Evolutionary conservation across 371 early-diverging fungal genomes (phyloP), one percentile per base, ranked within the genome.

Genomic region (Phascolomyces articulosus): DNA sequence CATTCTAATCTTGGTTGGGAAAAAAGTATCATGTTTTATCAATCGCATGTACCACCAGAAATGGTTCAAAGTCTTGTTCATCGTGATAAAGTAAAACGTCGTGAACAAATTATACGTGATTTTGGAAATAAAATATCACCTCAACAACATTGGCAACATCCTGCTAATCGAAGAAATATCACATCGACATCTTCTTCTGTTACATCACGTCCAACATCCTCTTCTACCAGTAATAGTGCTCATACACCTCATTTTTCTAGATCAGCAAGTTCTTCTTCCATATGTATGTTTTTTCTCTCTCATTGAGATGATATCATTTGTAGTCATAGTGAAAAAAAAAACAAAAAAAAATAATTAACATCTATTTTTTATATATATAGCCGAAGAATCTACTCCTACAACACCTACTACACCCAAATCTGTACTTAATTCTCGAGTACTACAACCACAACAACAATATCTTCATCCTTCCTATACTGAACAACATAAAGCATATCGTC

Each of bases 1-100:
- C 11, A 72, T 44, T 71, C 73, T 38, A n/a, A n/a, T n/a, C n/a
- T n/a, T n/a, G n/a, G n/a, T n/a, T 79, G 80, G 80, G 44, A 62
- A 26, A 74, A 55, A 16, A 55, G 27, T 26, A n/a, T 26, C 18
- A 29, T 53, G 10, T 53, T 53, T 53, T 21, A 55, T 55, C 55
- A 55, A 31, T 31, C 29, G 15, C 55, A 29, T 29, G 18, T 55
- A 28, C 4, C 44, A 13, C 44, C 1, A 4, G 44, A 44, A 44
- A 44, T 44, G 44, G 4, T 44, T 4, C 44, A 44, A 53, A 9
- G 23, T 8, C 23, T 53, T 9, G 54, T 53, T 27, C 7, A 24
- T 24, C 23, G 24, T 3, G 27, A 23, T 11, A 53, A 23, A 8
- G 4, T 8, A 8, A 4, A 13, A 44, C 7, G n/a, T 18, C 44